Evolutionary conservation across 1,139 yeast genomes (phyloP), one percentile per base, ranked within the genome.

Genomic region (Blastobotrys serpentis): DNA sequence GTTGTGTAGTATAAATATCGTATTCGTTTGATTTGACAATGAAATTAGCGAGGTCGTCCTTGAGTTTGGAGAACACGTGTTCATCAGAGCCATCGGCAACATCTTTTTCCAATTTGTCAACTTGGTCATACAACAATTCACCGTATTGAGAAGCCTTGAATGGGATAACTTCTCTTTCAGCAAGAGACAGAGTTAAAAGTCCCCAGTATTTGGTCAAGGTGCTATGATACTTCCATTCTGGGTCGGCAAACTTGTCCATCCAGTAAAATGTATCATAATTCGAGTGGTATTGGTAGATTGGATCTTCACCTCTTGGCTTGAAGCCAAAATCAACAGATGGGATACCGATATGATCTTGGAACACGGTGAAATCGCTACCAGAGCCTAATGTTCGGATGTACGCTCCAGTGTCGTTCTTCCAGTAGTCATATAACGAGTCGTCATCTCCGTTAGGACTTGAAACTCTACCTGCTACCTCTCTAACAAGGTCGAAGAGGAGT

Each of bases 291-390:
- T 81, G 87, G 61, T 82, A 82, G 2, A 82, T 77, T 0, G 83
- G 70, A 44, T 79, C 78, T 5, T 68, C 67, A 10, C 55, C 52
- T 8, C 72, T 70, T 30, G 66, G 62, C 8, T 55, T 54, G 58
- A 81, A 83, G 0, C 83, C 84, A 48, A 81, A 52, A 60, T 82
- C 85, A 23, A 76, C 62, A 1, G 86, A 78, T 1, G 88, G 81
- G 42, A 83, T 76, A 19, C 87, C 89, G 51, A 82, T 64, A 60
- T 78, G 84, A 56, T 82, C 86, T 58, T 75, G 72, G 64, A 83
- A 83, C 6, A 79, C 85, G 2, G 87, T 81, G 63, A 73, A 83
- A 60, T 83, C 88, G 10, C 84, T 77, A 1, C 88, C 87, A 14
- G 84, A 78, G 2, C 88, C 88, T 41, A 82, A 65, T 21, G 74